Evolutionary conservation across 2,329 filamentous ascomycete genomes (phyloP).

Genomic region (Chaetothyriales sp.): DNA sequence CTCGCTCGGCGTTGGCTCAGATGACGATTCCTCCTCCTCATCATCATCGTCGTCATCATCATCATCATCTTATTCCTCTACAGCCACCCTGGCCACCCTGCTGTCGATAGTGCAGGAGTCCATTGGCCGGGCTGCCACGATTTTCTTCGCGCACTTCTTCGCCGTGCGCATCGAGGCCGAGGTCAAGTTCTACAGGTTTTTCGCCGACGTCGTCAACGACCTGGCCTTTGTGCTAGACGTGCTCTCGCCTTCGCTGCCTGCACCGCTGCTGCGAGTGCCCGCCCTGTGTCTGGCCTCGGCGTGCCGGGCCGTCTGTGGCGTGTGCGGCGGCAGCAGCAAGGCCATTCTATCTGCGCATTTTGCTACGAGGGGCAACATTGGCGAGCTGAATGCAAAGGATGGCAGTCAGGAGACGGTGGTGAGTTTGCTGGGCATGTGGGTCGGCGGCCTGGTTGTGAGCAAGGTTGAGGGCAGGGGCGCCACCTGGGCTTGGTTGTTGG

Average conservation of each 20-base stretch:
- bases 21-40: conserved; percentile 40
- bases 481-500: conserved; percentile 59
- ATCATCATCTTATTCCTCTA: conserved; percentile 19
- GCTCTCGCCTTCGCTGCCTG: conserved; percentile 56
- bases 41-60: not conserved
- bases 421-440: conserved; percentile 71
- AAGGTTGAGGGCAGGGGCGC: conserved; percentile 52
- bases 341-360: conserved; percentile 87
- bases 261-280: conserved; percentile 37
- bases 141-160: conserved; percentile 68
- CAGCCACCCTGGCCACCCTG: conserved; percentile 65
- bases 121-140: conserved; percentile 67
- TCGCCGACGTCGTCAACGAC: conserved; percentile 82
- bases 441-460: conserved; percentile 67
- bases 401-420: conserved; percentile 92
- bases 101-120: conserved; percentile 72
- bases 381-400: conserved; percentile 89
- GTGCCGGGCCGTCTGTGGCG: conserved; percentile 61
- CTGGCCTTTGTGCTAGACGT: conserved; percentile 73
- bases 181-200: conserved; percentile 75
- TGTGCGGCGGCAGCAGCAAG: conserved; percentile 79
- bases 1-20: conserved; percentile 62
- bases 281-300: conserved; percentile 47
- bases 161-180: conserved; percentile 76
- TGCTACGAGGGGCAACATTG: conserved; percentile 70